Base-by-base conservation (phyloP, 176 grass and related monocot species). In the Oryza australiensis region DNA sequence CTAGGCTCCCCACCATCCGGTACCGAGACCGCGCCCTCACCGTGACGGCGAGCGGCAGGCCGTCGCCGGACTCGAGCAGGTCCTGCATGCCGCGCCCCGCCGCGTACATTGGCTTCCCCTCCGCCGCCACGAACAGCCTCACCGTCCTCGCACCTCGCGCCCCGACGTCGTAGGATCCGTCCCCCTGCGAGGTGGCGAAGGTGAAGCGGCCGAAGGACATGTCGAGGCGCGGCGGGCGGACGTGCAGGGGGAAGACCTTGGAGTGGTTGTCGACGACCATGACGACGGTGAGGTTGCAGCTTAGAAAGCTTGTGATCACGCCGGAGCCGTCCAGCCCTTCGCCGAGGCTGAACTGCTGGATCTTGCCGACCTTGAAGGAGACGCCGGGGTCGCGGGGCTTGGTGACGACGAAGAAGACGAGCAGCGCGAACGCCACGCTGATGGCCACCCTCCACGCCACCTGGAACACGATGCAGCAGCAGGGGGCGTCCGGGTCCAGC, bases 21-120 rank as follows among this genome's bases (percentile, higher is more conserved):
- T 98, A 98, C 51, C 74, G 16, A 0, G 88, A 93, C 59, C 62
- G 79, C 28, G 88, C 74, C 72, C 74, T 76, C 14, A 91, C 86
- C 70, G 74, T 74, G 78, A 98, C 62, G 70, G 89, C 32, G 7
- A 98, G 46, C 3, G 81, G 86, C 74, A 94, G 83, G 62, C 95
- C 95, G 11, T 26, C 84, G 15, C 73, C 77, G 1, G 92, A 85
- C 57, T 84, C 81, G 23, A 98, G 84, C 88, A 94, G 64, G 84
- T 98, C 95, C 80, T 94, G 90, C 92, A 98, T 98, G 57, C 66
- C 80, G 3, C 92, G 86, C 0, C 92, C 92, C 16, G 92, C 92
- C 35, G 91, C 95, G 72, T 98, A 98, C 95, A 93, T 93, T 7
- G 92, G 95, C 75, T 98, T 98, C 77, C 93, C 90, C 82, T 82